Conservation (phyloP, 176 grass and related monocot genomes). For the Oryza brachyantha region DNA sequence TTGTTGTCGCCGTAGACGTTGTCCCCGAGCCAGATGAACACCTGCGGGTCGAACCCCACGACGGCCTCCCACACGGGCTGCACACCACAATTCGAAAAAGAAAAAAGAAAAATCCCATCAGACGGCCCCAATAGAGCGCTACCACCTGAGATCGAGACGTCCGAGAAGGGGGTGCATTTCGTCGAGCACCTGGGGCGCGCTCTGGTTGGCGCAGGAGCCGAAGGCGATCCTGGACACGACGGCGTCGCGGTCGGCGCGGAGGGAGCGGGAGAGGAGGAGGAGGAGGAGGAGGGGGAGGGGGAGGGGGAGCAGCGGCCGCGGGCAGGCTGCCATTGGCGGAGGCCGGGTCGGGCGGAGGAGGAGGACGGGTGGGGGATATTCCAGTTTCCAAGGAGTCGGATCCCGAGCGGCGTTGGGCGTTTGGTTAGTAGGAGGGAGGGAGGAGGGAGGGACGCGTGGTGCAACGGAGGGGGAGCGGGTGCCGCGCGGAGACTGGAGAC, state of each 20-base stretch:
- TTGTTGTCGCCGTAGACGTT: slow-evolving; percentile 95
- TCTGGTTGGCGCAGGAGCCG: slow-evolving; percentile 91
- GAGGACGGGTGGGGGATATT: neutral
- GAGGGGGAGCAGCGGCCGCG: neutral
- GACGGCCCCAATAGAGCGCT: too few relatives aligned
- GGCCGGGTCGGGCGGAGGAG: neutral
- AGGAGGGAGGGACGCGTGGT: slow-evolving; percentile 39
- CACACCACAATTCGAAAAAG: neutral
- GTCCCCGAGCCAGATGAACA: slow-evolving; percentile 96
- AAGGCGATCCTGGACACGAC: slow-evolving; percentile 76
- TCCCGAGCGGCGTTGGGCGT: neutral
- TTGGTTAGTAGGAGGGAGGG: too few relatives aligned
- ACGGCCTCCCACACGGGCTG: slow-evolving; percentile 88
- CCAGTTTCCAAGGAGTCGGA: slow-evolving; percentile 24
- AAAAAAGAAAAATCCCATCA: neutral
- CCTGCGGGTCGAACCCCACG: slow-evolving; percentile 63
- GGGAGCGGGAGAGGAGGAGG: neutral
- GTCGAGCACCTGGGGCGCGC: slow-evolving; percentile 60
- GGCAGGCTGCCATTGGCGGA: slow-evolving; percentile 35
- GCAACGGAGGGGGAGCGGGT: neutral
- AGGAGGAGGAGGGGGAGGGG: neutral
- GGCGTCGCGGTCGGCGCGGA: neutral
- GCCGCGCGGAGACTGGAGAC: neutral
- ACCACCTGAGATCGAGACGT: neutral
- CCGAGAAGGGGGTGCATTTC: neutral